phyloP scores from a whole-genome alignment of 1,284 basidiomycete species.

The Ceratobasidium sp. region DNA sequence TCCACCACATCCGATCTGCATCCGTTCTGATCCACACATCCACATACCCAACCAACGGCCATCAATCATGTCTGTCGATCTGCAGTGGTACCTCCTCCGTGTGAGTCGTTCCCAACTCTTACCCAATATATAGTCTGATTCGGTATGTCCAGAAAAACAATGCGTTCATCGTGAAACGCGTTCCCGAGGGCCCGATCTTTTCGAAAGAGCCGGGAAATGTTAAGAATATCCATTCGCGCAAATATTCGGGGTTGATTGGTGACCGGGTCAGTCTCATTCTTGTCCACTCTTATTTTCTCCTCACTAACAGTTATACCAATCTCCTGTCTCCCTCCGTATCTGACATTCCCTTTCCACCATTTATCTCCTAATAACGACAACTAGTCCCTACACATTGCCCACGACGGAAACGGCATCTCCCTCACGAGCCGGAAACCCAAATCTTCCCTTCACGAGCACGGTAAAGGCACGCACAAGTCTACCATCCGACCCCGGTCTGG shows the following conservation, averaged over 20 bases:
- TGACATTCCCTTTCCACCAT: no score
- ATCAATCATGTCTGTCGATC: constrained; percentile 71
- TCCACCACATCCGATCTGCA: constrained; percentile 17
- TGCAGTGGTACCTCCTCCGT: constrained; percentile 92
- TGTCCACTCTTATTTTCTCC: background rate
- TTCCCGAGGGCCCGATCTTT: constrained; percentile 79
- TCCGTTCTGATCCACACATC: constrained; percentile 35
- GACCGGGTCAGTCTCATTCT: constrained; percentile 68
- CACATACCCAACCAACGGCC: constrained; percentile 17
- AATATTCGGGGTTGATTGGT: constrained; percentile 91
- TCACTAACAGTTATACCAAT: background rate
- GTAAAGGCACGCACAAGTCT: constrained; percentile 65
- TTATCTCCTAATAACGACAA: no score
- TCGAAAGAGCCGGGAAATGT: constrained; percentile 92
- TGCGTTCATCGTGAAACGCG: constrained; percentile 86
- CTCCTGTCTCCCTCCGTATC: no score
- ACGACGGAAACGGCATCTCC: constrained; percentile 72
- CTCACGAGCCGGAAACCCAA: constrained; percentile 80
- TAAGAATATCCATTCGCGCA: constrained; percentile 87
- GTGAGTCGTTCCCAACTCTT: constrained; percentile 63
- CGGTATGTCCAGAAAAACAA: constrained; percentile 74
- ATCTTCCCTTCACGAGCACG: constrained; percentile 70
- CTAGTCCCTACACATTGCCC: constrained; percentile 48
- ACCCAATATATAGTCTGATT: constrained; percentile 7
- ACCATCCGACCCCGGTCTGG: constrained; percentile 80